Percentiles rank a stretch among this genome's conserved stretches.
phyloP scores from a whole-genome alignment of 257 asterid species.

The Scutellaria barbata region DNA sequence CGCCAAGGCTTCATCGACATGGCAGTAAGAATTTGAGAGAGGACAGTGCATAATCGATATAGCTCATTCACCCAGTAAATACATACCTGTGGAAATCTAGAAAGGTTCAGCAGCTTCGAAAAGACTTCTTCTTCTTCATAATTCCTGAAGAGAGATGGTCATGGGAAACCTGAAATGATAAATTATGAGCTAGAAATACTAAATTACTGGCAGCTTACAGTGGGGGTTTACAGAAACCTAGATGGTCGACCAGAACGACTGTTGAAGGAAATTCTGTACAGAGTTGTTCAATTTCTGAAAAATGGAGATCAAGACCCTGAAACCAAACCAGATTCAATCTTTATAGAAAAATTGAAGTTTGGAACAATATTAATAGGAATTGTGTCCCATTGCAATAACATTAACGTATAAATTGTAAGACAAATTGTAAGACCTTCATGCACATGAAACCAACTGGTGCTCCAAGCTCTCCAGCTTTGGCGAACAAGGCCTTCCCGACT shows the following conservation, averaged over 20 bases:
- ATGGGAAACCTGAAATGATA: conserved; percentile 13
- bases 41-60: neutral
- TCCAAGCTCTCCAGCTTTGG: conserved; percentile 88
- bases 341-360: conserved; percentile 9
- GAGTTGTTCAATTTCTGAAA: conserved; percentile 72
- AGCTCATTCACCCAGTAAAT: conserved; percentile 6
- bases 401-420: neutral
- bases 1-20: neutral
- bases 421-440: conserved; percentile 60
- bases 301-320: conserved; percentile 78
- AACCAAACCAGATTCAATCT: conserved; percentile 33
- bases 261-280: conserved; percentile 82
- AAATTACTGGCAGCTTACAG: conserved; percentile 51
- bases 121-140: conserved; percentile 54
- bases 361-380: neutral
- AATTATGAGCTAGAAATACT: conserved; percentile 4
- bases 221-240: conserved; percentile 88
- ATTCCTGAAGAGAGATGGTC: conserved; percentile 49
- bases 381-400: neutral
- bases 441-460: conserved; percentile 92
- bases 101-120: conserved; percentile 60
- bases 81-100: conserved; percentile 78
- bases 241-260: conserved; percentile 72
- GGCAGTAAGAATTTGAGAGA: neutral
- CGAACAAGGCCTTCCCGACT: conserved; percentile 75